Percentiles rank a stretch among this genome's conserved stretches.
Evolutionary conservation across 2,329 filamentous ascomycete genomes (phyloP).

Genomic region (Xylogone sp.): DNA sequence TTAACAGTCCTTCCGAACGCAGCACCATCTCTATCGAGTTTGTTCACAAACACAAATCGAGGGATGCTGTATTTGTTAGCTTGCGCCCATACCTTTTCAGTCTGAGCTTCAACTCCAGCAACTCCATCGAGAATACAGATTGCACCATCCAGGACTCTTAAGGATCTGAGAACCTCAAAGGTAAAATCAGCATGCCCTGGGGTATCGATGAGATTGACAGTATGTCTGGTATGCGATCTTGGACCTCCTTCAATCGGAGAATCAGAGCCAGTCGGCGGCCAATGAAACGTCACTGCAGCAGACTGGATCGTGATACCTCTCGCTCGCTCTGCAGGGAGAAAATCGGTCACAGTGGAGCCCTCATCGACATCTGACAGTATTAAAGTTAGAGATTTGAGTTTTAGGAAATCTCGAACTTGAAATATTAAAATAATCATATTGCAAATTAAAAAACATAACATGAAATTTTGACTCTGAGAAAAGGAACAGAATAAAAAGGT

Average conservation of each 20-base stretch:
- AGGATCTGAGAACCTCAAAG: conserved; percentile 89
- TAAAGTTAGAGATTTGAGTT: conserved; percentile 1
- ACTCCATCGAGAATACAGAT: conserved; percentile 93
- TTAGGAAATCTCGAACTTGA: background rate
- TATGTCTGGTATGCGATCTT: conserved; percentile 57
- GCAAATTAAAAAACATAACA: background rate
- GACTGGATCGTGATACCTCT: conserved; percentile 97
- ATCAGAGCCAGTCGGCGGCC: conserved; percentile 58
- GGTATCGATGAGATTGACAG: conserved; percentile 90
- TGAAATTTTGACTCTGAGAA: background rate
- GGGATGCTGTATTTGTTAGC: conserved; percentile 84
- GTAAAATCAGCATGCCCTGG: conserved; percentile 97
- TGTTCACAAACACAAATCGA: conserved; percentile 77
- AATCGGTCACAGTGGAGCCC: conserved; percentile 95
- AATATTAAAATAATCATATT: background rate
- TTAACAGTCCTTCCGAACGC: conserved; percentile 80
- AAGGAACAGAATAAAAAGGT: background rate
- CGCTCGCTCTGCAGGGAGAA: conserved; percentile 85
- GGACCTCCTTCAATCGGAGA: conserved; percentile 18
- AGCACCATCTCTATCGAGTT: conserved; percentile 78
- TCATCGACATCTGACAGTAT: conserved; percentile 73
- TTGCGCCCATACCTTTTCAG: conserved; percentile 92
- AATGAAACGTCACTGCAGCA: conserved; percentile 90
- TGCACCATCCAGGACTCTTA: conserved; percentile 83
- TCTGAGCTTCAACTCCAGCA: conserved; percentile 93